Evolutionary conservation across 129 eudicot genomes (phyloP).

Genomic region (Silybum marianum): DNA sequence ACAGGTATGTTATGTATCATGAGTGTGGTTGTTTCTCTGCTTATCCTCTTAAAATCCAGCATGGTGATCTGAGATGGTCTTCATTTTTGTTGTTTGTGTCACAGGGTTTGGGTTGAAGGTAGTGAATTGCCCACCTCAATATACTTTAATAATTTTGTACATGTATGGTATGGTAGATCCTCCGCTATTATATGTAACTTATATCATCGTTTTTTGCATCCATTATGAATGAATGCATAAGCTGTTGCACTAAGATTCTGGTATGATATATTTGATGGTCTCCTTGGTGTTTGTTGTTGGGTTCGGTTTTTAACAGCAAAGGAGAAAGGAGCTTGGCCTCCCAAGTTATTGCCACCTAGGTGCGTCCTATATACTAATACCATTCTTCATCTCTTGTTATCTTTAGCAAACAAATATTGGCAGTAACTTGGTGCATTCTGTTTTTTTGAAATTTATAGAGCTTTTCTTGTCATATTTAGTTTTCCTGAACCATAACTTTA

Average conservation of each 20-base stretch:
- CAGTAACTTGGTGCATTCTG: neutral
- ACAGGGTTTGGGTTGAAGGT: slow-evolving; percentile 41
- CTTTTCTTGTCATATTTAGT: neutral
- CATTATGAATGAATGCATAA: slow-evolving; percentile 32
- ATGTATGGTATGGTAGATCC: slow-evolving; percentile 57
- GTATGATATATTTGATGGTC: slow-evolving; percentile 13
- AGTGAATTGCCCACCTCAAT: slow-evolving; percentile 33
- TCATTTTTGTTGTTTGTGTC: slow-evolving; percentile 37
- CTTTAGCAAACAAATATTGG: neutral
- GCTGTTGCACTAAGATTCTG: slow-evolving; percentile 24
- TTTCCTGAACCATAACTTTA: neutral
- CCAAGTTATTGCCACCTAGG: slow-evolving; percentile 12
- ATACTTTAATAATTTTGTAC: slow-evolving; percentile 64
- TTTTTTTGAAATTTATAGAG: neutral
- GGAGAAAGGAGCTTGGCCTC: neutral
- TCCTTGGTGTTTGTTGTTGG: slow-evolving; percentile 21
- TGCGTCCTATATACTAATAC: neutral
- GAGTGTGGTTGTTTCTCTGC: slow-evolving; percentile 27
- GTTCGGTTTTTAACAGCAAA: neutral
- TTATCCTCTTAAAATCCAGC: slow-evolving; percentile 28
- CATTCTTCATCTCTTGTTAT: slow-evolving; percentile 7
- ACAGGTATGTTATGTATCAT: slow-evolving; percentile 52
- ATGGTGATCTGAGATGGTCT: slow-evolving; percentile 33
- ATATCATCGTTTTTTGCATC: slow-evolving; percentile 8
- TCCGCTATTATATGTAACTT: slow-evolving; percentile 39